Evolutionary conservation across 441 rosid genomes (phyloP), one percentile per base, ranked within the genome.

Genomic region (Aquilaria agallochum): DNA sequence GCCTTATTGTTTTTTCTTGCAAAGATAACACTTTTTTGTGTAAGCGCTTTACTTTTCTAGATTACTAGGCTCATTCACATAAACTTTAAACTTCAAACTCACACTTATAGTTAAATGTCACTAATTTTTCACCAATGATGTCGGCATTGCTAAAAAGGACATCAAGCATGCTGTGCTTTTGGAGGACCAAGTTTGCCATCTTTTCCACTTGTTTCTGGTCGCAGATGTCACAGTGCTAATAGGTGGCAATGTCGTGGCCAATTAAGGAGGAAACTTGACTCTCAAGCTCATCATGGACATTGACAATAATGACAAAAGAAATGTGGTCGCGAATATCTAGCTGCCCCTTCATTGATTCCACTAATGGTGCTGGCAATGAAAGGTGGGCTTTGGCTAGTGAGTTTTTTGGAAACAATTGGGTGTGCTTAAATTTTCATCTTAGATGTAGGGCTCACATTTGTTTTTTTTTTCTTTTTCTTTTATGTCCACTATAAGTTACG

Each of bases 61-160:
- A 20, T 20, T 20, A 20, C 27, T 20, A 20, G 27, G 27, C 27
- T 20, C 27, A 20, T 20, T 20, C 27, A 20, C 27, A 20, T 20
- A 20, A 20, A 20, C 27, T 20, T 20, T 20, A 20, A 20, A 20
- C 27, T 20, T 20, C 1, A 20, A 20, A 20, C 27, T 20, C 1
- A 20, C 27, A 20, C 27, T 20, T 20, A 20, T 20, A 20, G 27
- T 20, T 20, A 20, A 20, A 20, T 20, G 27, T 20, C 27, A 20
- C 27, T 20, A 20, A 20, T 20, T 1, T 20, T 20, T 84, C 75
- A 5, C 92, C 97, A 2, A 89, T 53, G 53, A 89, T 77, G 5
- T 91, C 97, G 0, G 97, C 97, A 51, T 89, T 92, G 71, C 95
- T 89, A 64, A 81, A 89, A 53, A 92, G 67, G 65, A 92, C 68